Conservation (phyloP, 2,329 filamentous ascomycete genomes). For the Colletotrichum sp. region DNA sequence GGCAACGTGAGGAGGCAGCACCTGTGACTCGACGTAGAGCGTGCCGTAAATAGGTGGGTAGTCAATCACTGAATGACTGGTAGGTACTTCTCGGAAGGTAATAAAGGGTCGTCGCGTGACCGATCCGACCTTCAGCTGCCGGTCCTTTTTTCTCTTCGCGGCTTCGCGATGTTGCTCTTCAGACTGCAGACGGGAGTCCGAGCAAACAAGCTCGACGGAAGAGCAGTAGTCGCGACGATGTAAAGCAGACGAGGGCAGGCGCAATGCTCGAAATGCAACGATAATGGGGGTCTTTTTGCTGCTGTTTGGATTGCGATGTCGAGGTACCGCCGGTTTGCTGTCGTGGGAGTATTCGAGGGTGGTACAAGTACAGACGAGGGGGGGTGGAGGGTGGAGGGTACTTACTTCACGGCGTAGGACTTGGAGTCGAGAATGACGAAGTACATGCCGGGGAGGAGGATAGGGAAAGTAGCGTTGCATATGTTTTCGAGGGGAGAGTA, state of each 20-base stretch:
- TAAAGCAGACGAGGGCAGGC: background rate
- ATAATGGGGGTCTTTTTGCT: background rate
- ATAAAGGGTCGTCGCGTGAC: slow-evolving; percentile 1
- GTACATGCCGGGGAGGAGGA: background rate
- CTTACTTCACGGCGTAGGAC: background rate
- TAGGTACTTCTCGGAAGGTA: background rate
- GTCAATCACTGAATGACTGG: background rate
- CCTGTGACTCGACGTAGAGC: background rate
- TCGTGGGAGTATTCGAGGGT: background rate
- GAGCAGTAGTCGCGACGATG: background rate
- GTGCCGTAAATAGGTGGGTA: background rate
- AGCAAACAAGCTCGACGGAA: background rate
- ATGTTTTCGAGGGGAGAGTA: background rate
- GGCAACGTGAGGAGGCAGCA: background rate
- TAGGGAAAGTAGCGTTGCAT: background rate
- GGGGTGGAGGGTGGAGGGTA: background rate
- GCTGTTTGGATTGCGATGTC: background rate
- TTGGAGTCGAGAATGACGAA: background rate
- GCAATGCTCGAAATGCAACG: background rate
- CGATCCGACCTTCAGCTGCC: background rate
- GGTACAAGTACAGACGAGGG: background rate
- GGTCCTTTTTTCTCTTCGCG: background rate
- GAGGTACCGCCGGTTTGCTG: background rate
- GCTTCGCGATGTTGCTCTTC: background rate
- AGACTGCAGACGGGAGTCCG: slow-evolving; percentile 3